phyloP scores from a whole-genome alignment of 352 stramenopile species.

The Globisporangium yorkense region DNA sequence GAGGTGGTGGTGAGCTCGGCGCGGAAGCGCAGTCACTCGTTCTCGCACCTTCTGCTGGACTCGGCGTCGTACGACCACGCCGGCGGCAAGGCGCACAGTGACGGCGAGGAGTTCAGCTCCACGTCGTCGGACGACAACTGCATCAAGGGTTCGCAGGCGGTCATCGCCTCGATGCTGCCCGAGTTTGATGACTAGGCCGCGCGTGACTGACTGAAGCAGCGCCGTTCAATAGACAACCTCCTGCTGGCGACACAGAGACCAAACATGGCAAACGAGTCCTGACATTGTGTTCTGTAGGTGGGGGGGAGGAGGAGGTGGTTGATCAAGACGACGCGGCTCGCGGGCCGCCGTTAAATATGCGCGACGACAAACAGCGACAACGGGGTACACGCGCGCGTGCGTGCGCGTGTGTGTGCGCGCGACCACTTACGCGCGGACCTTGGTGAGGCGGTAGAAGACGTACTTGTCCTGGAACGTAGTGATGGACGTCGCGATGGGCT shows the following conservation, averaged over 20 bases:
- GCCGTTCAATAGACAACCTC: neutral
- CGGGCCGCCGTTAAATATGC: slow-evolving; percentile 35
- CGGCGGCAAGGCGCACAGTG: slow-evolving; percentile 26
- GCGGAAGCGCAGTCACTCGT: slow-evolving; percentile 28
- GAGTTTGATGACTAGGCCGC: slow-evolving; percentile 9
- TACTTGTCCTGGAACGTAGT: slow-evolving; percentile 85
- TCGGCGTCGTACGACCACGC: slow-evolving; percentile 15
- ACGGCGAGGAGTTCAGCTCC: slow-evolving; percentile 40
- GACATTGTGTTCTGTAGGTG: neutral
- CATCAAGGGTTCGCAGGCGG: slow-evolving; percentile 13
- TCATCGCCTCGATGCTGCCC: slow-evolving; percentile 12
- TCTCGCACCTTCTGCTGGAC: slow-evolving; percentile 26
- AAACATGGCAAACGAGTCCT: neutral
- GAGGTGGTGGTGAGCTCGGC: neutral
- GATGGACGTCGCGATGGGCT: slow-evolving; percentile 63
- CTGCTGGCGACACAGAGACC: no score
- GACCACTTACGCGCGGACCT: slow-evolving; percentile 26
- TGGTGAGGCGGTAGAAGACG: slow-evolving; percentile 77
- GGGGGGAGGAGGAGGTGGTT: neutral
- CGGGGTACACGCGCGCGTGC: neutral
- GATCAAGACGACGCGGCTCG: neutral
- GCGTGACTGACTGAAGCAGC: neutral
- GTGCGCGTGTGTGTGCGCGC: no score
- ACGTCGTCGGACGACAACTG: slow-evolving; percentile 24
- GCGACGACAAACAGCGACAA: slow-evolving; percentile 13